These are phyloP conservation scores for Colletotrichum sp. DNA, from an alignment of 2,329 filamentous ascomycete species.

Conservation along the genomic window DNA sequence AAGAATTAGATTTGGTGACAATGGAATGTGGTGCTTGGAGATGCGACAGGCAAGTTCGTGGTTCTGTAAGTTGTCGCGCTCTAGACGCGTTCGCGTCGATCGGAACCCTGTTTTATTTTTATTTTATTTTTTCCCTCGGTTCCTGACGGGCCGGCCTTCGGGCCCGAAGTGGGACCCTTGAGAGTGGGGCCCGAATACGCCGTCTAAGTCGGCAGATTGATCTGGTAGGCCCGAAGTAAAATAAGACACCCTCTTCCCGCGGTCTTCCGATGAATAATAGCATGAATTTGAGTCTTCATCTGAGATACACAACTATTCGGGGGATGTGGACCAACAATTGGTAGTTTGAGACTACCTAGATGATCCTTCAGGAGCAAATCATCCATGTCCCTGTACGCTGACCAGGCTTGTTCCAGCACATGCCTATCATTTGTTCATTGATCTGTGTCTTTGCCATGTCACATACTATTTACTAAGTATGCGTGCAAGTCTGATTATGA, in stretches of 20 bases:
- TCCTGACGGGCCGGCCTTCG: neutral
- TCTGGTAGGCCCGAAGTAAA: neutral
- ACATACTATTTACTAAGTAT: no score
- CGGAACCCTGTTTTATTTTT: neutral
- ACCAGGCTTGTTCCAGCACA: no score
- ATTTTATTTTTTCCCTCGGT: neutral
- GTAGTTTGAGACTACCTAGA: neutral
- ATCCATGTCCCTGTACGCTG: neutral
- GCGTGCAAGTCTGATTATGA: no score
- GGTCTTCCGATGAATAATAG: neutral
- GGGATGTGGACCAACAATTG: neutral
- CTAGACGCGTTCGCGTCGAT: slow-evolving; percentile 5
- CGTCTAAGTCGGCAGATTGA: neutral
- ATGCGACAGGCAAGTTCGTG: neutral
- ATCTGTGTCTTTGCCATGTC: no score
- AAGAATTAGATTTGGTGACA: neutral
- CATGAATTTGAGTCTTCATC: neutral
- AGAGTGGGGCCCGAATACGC: neutral
- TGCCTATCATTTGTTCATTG: no score
- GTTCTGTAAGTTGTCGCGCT: neutral
- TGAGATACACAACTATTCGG: neutral
- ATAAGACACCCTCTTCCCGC: neutral
- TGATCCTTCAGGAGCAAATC: neutral
- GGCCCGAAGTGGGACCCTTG: neutral
- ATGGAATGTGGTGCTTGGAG: neutral